Base-by-base conservation (phyloP, 176 grass and related monocot genomes). In the Aegilops speltoides region DNA sequence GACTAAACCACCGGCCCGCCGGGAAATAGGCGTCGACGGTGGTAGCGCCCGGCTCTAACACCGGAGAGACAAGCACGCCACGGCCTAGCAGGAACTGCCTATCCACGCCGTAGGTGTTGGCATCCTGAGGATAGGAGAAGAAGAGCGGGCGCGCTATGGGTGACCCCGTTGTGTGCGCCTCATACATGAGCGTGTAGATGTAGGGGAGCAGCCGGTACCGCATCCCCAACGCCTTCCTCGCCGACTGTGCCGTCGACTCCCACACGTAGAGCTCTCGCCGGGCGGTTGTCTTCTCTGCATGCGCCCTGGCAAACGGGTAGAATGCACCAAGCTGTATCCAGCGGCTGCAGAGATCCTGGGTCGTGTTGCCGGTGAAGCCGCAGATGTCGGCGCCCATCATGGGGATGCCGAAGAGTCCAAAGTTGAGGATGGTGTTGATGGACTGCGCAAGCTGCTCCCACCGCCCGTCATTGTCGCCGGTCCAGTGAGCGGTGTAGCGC, bases 281-380 rank as follows among this genome's bases (percentile, higher is more conserved):
- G 40, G 78, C 37, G 5, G 90, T 89, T 13, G 28, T 22, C 17
- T 74, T 92, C 11, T 74, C 80, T n/a, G 93, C 92, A 57, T 98
- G 96, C 22, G 89, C 93, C 88, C 96, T 92, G 33, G 93, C 26
- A 77, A 95, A 98, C 9, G 96, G 96, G 86, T 95, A 98, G 91
- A 98, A 98, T 5, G 96, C 96, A 6, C 96, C 96, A 9, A 98
- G 77, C 91, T 98, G 96, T 65, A 98, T 98, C 96, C 96, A 98
- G 0, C 96, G 88, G 16, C 25, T 77, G 86, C 93, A 98, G 29
- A 98, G 93, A 84, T 98, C 93, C 86, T 98, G 88, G 4, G 83
- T 95, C 3, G 93, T 84, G 88, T 98, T 28, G 33, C 84, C 91
- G 24, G 20, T 8, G 59, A 95, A 98, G 48, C 96, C 96, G 54